Evolutionary conservation across 352 stramenopile genomes (phyloP).

Genomic region (Phytophthora hybrid): DNA sequence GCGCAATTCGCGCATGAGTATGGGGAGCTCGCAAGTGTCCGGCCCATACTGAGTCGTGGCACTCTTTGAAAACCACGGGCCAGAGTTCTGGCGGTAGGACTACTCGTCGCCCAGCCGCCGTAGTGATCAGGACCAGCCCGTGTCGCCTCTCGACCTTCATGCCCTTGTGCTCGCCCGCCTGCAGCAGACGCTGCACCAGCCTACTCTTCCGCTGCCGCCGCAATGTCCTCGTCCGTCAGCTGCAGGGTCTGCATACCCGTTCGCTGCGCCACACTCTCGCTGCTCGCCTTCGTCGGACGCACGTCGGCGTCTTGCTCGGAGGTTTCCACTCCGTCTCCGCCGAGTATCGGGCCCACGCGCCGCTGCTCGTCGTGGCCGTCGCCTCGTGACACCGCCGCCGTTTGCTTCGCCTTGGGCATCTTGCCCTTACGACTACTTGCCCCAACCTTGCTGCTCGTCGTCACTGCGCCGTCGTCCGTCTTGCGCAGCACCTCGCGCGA

Average conservation of each 20-base stretch:
- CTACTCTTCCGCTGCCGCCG: not conserved
- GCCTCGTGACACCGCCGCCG: not conserved
- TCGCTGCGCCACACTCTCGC: not conserved
- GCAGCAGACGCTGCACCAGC: too few species aligned
- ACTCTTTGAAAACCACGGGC: too few species aligned
- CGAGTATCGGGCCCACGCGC: not conserved
- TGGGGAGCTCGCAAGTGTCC: too few species aligned
- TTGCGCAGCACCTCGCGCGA: not conserved
- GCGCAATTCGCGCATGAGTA: too few species aligned
- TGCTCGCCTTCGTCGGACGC: not conserved
- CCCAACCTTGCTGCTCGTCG: not conserved
- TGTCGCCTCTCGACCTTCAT: too few species aligned
- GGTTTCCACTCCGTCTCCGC: not conserved
- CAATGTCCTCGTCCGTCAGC: not conserved
- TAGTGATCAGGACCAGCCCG: too few species aligned
- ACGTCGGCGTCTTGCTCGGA: not conserved
- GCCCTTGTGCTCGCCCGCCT: not conserved
- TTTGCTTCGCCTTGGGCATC: not conserved
- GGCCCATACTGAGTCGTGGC: too few species aligned
- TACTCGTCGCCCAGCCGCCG: too few species aligned
- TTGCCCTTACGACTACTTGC: not conserved
- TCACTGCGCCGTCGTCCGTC: not conserved
- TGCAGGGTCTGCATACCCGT: too few species aligned
- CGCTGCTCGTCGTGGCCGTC: not conserved
- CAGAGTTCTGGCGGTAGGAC: too few species aligned